Base-by-base conservation (phyloP, 192 early-diverging fungal species). In the Backusella tarrabulga region DNA sequence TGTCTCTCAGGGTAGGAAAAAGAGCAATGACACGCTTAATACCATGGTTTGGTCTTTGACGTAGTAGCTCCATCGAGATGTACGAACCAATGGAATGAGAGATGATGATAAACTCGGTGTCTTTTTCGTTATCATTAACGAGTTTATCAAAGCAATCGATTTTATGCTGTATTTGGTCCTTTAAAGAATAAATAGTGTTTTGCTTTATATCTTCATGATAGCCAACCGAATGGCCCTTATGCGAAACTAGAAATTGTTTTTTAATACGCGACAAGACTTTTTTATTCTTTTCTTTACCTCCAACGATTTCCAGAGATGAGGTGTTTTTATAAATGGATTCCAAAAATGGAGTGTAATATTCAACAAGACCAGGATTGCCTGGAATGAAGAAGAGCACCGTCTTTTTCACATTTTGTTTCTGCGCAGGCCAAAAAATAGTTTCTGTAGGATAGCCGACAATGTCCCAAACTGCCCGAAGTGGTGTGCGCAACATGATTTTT, bases 331-430 rank as follows among this genome's bases (percentile, higher is more conserved):
- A 89, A 67, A 92, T 83, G 0, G 79, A 76, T 23, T 87, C 74
- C 72, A 92, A 88, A 77, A 96, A 97, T n/a, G 82, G 81, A 23
- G 84, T 88, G 76, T 97, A 97, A 77, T 95, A 95, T 67, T 96
- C 92, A 32, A 92, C 86, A 40, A 94, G 69, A 3, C 96, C 96
- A 4, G 94, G 94, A 85, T 94, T 95, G 0, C 94, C 94, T 52
- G 89, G 86, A 44, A 91, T 83, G 67, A 91, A 76, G 52, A 93
- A 83, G 6, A 89, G 63, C 0, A 92, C 79, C 6, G 77, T 85
- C 44, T 85, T 82, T n/a, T 71, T 74, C n/a, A 34, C 41, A 12
- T 54, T 15, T 1, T 73, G 21, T 17, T 60, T 41, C 4, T 72
- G n/a, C 9, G 68, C 77, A 9, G 83, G 78, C 83, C 83, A 86